Percentiles rank a stretch among this genome's conserved stretches.
Conservation (phyloP, 2,329 filamentous ascomycete species). For the Neocatenulostroma microsporum region DNA sequence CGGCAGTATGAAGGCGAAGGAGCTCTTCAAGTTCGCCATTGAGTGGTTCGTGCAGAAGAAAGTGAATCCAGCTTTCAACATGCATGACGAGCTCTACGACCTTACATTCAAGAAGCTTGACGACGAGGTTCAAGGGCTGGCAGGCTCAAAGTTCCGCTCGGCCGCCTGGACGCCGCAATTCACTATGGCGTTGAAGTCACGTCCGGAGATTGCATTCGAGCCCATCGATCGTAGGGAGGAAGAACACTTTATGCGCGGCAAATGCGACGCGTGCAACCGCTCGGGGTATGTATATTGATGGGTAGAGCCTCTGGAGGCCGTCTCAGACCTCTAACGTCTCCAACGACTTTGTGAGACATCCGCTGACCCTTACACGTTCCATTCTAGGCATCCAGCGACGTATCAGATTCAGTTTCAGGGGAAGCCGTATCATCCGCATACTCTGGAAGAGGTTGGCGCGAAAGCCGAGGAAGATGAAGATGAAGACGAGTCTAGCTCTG, state of each 20-base stretch:
- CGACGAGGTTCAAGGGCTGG: slow-evolving; percentile 60
- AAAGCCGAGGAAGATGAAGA: slow-evolving; percentile 2
- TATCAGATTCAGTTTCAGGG: slow-evolving; percentile 57
- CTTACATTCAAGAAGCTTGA: slow-evolving; percentile 65
- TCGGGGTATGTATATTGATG: too few relatives aligned
- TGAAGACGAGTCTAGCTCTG: slow-evolving; percentile 26
- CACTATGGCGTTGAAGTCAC: slow-evolving; percentile 54
- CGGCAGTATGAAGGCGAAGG: slow-evolving; percentile 58
- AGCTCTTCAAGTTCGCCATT: slow-evolving; percentile 65
- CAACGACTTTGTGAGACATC: too few relatives aligned
- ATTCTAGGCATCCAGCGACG: slow-evolving; percentile 61
- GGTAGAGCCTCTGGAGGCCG: too few relatives aligned
- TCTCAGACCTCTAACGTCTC: too few relatives aligned
- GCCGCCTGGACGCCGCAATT: slow-evolving; percentile 63
- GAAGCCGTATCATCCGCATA: slow-evolving; percentile 56
- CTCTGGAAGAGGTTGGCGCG: slow-evolving; percentile 54
- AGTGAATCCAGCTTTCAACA: slow-evolving; percentile 62
- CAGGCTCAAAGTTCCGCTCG: slow-evolving; percentile 63
- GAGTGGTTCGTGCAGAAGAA: slow-evolving; percentile 78
- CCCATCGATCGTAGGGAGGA: slow-evolving; percentile 34
- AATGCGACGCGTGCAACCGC: slow-evolving; percentile 65
- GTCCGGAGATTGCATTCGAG: slow-evolving; percentile 53
- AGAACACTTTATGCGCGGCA: slow-evolving; percentile 33
- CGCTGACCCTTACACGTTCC: too few relatives aligned
- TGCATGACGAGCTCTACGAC: slow-evolving; percentile 55